Evolutionary conservation across 192 early-diverging fungal species (phyloP).

Genomic region (Coemansia sp.): DNA sequence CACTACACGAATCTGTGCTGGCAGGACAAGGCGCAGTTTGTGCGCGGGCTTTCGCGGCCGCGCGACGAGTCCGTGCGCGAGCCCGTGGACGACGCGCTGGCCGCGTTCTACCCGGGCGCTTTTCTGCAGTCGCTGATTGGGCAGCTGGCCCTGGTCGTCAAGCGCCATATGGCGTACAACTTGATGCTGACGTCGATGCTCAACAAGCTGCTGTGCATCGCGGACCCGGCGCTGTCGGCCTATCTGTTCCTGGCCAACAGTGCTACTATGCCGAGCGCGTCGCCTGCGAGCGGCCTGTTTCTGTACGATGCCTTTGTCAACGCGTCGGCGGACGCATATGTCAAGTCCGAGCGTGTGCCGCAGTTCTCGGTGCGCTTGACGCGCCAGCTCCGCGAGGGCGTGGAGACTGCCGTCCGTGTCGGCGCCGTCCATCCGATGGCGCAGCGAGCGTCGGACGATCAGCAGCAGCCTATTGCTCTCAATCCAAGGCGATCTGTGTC

Average conservation of each 20-base stretch:
- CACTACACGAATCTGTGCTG: background rate
- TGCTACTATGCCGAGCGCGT: constrained; percentile 4
- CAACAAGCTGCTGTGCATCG: constrained; percentile 52
- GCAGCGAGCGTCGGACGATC: background rate
- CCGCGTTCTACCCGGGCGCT: constrained; percentile 51
- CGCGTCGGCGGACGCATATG: constrained; percentile 45
- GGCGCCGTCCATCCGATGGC: constrained; percentile 28
- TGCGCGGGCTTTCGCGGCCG: background rate
- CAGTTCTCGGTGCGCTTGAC: constrained; percentile 39
- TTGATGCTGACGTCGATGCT: constrained; percentile 59
- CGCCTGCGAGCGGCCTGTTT: background rate
- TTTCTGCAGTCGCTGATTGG: constrained; percentile 53
- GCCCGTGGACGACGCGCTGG: constrained; percentile 3
- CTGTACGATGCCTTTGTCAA: constrained; percentile 36
- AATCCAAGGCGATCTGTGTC: constrained; percentile 1
- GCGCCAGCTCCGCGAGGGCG: constrained; percentile 34
- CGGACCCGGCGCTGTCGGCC: constrained; percentile 39
- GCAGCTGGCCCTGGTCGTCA: constrained; percentile 44
- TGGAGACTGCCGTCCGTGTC: constrained; percentile 43
- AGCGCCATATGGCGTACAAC: constrained; percentile 59
- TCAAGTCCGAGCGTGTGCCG: constrained; percentile 38
- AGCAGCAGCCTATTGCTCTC: background rate
- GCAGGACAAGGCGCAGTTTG: constrained; percentile 2
- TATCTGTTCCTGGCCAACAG: constrained; percentile 42
- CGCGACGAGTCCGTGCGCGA: background rate